Base-by-base conservation (phyloP, 257 asterid genomes). In the Penstemon davidsonii region DNA sequence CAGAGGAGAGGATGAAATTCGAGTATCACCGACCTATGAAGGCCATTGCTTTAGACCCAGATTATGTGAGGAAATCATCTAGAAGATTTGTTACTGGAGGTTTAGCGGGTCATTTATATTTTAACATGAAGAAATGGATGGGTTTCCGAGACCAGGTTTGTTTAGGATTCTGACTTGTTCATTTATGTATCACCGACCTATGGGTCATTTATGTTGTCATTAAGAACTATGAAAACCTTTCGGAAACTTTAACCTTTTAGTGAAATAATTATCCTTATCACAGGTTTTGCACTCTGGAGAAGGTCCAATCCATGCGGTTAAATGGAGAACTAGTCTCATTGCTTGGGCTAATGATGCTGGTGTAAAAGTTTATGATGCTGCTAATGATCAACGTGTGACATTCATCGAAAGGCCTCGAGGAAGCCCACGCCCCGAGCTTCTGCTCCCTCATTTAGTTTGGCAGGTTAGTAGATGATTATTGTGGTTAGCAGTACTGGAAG, bases 341-440 rank as follows among this genome's bases (percentile, higher is more conserved):
- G 99, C 98, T 53, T 94, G 99, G 99, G 99, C 99, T 71, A 94
- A 94, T 79, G 97, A 94, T 55, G 62, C 93, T 64, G 99, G 99
- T 74, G 93, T 91, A 36, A 94, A 94, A 85, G 98, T 94, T 65
- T 94, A 91, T 73, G 99, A 94, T 86, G 84, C 99, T 77, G 90
- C 88, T 81, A 89, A 85, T 81, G 95, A 91, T 83, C 96, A 85
- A 73, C 93, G 96, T 37, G 79, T 94, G 66, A 87, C 97, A 62
- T 94, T 84, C 77, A 91, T 94, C 49, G 96, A 94, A 81, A 80
- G 88, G 78, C 99, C 99, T 63, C 90, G 95, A 58, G 96, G 98
- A 67, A 91, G 93, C 73, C 98, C 99, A 68, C 95, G 78, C 40
- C 95, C 97, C 37, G 99, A 91, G 80, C 90, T 88, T 87, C 84